phyloP scores from a whole-genome alignment of 345 rosid species.

The Rhizophora mangle region DNA sequence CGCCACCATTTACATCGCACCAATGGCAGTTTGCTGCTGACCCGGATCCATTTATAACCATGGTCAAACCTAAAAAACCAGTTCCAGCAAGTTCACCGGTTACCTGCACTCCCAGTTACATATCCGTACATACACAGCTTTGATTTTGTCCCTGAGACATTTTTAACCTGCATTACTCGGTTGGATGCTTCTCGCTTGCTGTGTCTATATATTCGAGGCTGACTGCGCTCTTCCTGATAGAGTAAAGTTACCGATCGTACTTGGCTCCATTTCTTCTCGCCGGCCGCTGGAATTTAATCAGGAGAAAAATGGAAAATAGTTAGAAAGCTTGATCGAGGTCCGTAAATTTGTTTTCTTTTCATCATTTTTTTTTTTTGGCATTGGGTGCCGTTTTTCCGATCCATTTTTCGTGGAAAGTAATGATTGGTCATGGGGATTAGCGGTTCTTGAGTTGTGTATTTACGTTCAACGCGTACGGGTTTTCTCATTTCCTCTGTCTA shows the following conservation, averaged over 20 bases:
- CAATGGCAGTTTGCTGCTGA: not conserved
- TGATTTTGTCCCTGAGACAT: not conserved
- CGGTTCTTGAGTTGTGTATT: not conserved
- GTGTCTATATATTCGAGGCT: not conserved
- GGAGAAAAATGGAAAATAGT: no score
- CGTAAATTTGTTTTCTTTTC: not conserved
- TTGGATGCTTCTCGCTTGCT: not conserved
- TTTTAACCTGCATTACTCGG: not conserved
- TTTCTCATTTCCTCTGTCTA: no score
- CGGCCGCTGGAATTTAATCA: not conserved
- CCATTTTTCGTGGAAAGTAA: conserved; percentile 29
- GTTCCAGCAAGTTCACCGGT: not conserved
- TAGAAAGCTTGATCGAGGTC: no score
- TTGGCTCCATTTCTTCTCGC: not conserved
- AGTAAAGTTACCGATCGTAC: not conserved
- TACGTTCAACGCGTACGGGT: not conserved
- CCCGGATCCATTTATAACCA: not conserved
- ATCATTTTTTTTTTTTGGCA: not conserved
- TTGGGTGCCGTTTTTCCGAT: conserved; percentile 19
- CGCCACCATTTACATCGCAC: not conserved
- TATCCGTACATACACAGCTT: not conserved
- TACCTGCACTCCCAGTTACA: not conserved
- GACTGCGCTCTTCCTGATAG: not conserved
- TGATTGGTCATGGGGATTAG: conserved; percentile 19
- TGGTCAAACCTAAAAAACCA: not conserved